Evolutionary conservation across 2,329 filamentous ascomycete species (phyloP), one percentile per base, ranked within the genome.

Genomic region (Neopestalotiopsis sp.): DNA sequence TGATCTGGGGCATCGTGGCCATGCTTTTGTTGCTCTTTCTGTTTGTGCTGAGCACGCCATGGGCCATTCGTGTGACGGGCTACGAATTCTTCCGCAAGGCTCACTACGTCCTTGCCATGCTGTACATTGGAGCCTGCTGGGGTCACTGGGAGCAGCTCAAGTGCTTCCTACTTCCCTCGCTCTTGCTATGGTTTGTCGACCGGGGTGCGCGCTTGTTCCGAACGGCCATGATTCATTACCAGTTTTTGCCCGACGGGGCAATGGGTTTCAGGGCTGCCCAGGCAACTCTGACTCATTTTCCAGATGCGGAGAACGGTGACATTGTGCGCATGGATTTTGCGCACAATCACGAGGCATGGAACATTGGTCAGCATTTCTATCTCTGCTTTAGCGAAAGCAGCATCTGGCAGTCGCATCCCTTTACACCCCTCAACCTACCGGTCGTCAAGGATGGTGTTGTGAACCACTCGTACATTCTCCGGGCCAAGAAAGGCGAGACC

Each of bases 1-100:
- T 93, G 68, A 85, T 94, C 69, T 94, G 91, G 87, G 92, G 92
- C 1, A 79, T 92, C 60, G 88, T 93, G 2, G 92, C 92, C 9
- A 88, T 93, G 81, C 81, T 86, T 4, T 78, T 94, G 4, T 79
- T 94, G 0, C 83, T 88, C 0, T 78, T 92, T 14, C 79, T 94
- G 1, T 87, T 90, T 69, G 75, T 89, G 4, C 82, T 92, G 66
- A 90, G 89, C 75, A 78, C 86, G 0, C 83, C 84, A 13, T 84
- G 83, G 76, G 90, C 85, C 0, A 91, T 94, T 68, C 84, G 86
- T 9, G 79, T 86, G 62, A 93, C 91, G 0, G 92, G 92, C 2
- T 94, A 95, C 78, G 92, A 94, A 74, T 90, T 92, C 79, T 94
- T 94, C 83, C 86, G 91, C 70, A 94, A 93, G 76, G 81, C 87